Evolutionary conservation across 192 early-diverging fungal genomes (phyloP), one percentile per base, ranked within the genome.

Genomic region (Gryganskiella cystojenkinii): DNA sequence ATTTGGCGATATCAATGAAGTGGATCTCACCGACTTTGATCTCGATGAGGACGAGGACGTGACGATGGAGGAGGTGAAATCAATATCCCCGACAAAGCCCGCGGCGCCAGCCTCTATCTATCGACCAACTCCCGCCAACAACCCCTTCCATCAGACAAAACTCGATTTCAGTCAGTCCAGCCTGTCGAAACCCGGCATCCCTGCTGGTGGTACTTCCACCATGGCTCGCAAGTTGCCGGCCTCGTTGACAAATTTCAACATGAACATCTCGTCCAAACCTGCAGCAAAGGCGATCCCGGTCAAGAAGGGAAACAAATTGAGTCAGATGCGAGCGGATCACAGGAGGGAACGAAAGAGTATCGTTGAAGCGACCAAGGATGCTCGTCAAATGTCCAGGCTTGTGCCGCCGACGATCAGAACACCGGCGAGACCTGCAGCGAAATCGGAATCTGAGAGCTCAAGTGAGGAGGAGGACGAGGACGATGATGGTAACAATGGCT

Each of bases 241-340:
- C 43, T 40, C 71, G 28, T 24, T 75, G 9, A 65, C 19, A 14
- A 33, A 31, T 3, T 45, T 75, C 30, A 50, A 57, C 14, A 15
- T 65, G 4, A 51, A 30, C 37, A 62, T 25, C 17, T 53, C 64
- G 5, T 46, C 62, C 28, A 78, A 79, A 13, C 19, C 74, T 13
- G 33, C 70, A 10, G 17, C 58, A 51, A 64, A 76, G 61, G 33
- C 63, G 57, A 13, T 34, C 3, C 49, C 74, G 24, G 31, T 73
- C 68, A 56, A 71, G 71, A 59, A 83, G 59, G 79, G 84, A 37
- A 60, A 67, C 65, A 44, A 83, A 47, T 61, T 81, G 43, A 64
- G 80, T 33, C 55, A 70, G 50, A 65, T 81, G 71, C 46, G 71
- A 53, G 57, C 51, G 11, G 55, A 65, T 22, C 60, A 68, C 61